A percentile compares a stretch with the other conserved stretches of the same genome.
phyloP scores from a whole-genome alignment of 139 green algal genomes.

The Spirogloea muscicola region DNA sequence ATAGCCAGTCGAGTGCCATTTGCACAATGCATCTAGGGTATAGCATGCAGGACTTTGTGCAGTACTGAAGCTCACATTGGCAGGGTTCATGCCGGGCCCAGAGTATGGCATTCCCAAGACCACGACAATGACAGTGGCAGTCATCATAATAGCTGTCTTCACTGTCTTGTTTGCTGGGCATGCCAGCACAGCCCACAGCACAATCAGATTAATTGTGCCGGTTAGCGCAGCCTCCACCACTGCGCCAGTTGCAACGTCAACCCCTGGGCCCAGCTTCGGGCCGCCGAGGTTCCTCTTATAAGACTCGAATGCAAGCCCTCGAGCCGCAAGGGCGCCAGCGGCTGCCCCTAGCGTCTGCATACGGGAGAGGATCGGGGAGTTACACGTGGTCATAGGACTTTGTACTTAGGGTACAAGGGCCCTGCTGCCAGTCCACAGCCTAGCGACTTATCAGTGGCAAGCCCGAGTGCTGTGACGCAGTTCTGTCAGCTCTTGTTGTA shows the following conservation, averaged over 20 bases:
- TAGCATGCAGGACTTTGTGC: too few species aligned
- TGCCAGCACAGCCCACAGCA: conserved; percentile 3
- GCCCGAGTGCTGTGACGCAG: not conserved
- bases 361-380: not conserved
- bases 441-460: not conserved
- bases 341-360: not conserved
- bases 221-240: not conserved
- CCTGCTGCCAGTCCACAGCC: not conserved
- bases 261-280: not conserved
- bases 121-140: not conserved
- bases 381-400: not conserved
- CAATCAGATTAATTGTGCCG: conserved; percentile 12
- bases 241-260: not conserved
- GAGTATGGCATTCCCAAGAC: conserved; percentile 1
- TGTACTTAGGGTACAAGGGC: not conserved
- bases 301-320: not conserved
- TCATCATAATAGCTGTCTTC: not conserved
- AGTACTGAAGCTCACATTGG: conserved; percentile 5
- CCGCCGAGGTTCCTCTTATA: not conserved
- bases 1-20: not conserved
- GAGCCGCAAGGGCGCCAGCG: not conserved
- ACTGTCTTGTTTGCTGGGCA: not conserved
- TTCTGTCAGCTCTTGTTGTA: not conserved
- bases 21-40: not conserved
- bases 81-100: conserved; percentile 7